These are phyloP conservation scores for Monocercomonoides exilis DNA, from an alignment of 78 protist genomes.

Conservation along the genomic window DNA sequence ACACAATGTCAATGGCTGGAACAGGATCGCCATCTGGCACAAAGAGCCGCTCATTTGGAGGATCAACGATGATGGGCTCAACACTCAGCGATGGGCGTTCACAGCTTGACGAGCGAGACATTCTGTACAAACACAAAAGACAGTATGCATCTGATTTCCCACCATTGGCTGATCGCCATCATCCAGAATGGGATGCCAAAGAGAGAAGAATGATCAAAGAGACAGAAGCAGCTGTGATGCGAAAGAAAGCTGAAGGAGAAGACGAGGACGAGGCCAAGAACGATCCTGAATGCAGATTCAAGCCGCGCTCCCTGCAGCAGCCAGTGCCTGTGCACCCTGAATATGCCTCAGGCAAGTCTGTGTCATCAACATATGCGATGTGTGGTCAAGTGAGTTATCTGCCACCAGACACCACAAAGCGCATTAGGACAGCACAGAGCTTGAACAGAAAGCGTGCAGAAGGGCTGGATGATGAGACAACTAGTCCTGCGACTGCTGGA, in stretches of 20 bases:
- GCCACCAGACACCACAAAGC: neutral
- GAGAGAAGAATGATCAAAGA: neutral
- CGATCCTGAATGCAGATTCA: neutral
- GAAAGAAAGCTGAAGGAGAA: neutral
- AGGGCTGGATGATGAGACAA: too few relatives aligned
- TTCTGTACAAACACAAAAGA: neutral
- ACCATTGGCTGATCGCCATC: neutral
- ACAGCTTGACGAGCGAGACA: neutral
- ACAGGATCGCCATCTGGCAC: neutral
- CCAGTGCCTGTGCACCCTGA: neutral
- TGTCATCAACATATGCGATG: neutral
- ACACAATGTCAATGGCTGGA: neutral
- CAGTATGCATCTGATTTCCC: neutral
- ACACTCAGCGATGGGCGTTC: neutral
- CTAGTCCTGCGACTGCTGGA: too few relatives aligned
- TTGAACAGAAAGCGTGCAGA: too few relatives aligned
- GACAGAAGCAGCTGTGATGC: neutral
- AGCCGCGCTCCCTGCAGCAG: neutral
- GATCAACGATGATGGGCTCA: neutral
- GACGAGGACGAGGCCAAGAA: neutral
- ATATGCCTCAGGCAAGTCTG: neutral
- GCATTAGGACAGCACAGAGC: too few relatives aligned
- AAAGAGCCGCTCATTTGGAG: neutral
- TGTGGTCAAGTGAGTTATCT: neutral
- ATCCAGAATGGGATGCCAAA: neutral